These are phyloP conservation scores for Tuber brumale DNA, from an alignment of 495 filamentous ascomycete species.

Conservation along the genomic window DNA sequence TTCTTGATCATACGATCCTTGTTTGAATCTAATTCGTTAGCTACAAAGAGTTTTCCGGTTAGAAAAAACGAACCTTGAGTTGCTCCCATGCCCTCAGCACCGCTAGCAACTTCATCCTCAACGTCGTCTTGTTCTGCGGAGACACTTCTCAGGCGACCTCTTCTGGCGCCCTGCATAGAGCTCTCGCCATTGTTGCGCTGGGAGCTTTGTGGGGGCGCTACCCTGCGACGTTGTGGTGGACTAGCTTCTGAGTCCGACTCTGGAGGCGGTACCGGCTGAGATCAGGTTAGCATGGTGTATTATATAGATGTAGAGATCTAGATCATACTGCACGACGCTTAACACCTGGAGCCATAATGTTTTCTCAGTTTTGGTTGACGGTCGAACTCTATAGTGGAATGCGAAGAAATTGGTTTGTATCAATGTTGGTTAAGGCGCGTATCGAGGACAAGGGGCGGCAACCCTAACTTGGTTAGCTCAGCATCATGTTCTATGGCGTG, in stretches of 20 bases:
- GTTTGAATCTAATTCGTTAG: slow-evolving; percentile 40
- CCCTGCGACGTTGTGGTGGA: slow-evolving; percentile 27
- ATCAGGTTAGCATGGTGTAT: not conserved
- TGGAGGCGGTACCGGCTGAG: not conserved
- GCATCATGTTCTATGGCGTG: not conserved
- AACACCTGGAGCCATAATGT: not conserved
- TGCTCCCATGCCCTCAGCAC: slow-evolving; percentile 14
- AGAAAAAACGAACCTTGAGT: slow-evolving; percentile 8
- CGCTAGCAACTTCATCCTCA: slow-evolving; percentile 13
- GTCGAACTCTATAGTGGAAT: not conserved
- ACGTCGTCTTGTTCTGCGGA: slow-evolving; percentile 17
- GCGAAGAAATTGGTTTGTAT: not conserved
- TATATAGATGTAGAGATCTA: not conserved
- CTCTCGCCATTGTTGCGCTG: slow-evolving; percentile 24
- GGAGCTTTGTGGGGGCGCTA: slow-evolving; percentile 13
- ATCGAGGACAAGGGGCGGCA: not conserved
- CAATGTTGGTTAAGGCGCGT: not conserved
- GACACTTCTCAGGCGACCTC: slow-evolving; percentile 8
- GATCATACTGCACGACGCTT: not conserved
- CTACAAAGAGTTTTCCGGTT: slow-evolving; percentile 2
- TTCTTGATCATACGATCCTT: slow-evolving; percentile 74
- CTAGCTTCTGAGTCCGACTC: slow-evolving; percentile 12
- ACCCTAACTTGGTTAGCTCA: not conserved
- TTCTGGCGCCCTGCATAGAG: slow-evolving; percentile 21
- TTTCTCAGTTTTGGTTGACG: not conserved